These are phyloP conservation scores for Warburgia ugandensis DNA, from an alignment of 164 flowering plant species.

Conservation along the genomic window DNA sequence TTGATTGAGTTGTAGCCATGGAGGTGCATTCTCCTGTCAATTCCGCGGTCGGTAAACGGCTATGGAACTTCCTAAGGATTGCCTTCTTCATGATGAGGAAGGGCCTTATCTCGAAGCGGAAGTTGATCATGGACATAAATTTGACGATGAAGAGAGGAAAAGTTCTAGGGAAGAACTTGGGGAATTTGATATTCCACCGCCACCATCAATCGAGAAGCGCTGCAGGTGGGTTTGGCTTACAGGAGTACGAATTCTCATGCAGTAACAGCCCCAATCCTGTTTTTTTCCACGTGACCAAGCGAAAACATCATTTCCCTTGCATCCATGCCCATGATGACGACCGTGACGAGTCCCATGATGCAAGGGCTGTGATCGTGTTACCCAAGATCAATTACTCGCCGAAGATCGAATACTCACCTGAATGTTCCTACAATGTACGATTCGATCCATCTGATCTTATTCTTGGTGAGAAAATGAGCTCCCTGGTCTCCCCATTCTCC, in stretches of 20 bases:
- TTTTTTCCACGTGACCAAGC: constrained; percentile 40
- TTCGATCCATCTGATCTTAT: constrained; percentile 11
- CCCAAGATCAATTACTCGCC: no score
- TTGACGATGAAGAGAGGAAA: constrained; percentile 48
- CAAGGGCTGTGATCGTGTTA: constrained; percentile 18
- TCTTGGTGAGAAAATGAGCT: constrained; percentile 25
- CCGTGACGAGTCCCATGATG: constrained; percentile 12
- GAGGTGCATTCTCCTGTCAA: constrained; percentile 26
- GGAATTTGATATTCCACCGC: constrained; percentile 27
- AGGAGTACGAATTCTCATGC: constrained; percentile 54
- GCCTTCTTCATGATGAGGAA: constrained; percentile 45
- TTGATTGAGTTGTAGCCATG: constrained; percentile 5
- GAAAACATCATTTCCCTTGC: constrained; percentile 43
- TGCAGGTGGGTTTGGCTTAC: constrained; percentile 27
- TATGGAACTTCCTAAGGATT: constrained; percentile 43
- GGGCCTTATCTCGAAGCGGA: constrained; percentile 40
- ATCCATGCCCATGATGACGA: constrained; percentile 24
- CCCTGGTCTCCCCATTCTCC: constrained; percentile 30
- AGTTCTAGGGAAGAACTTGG: constrained; percentile 26
- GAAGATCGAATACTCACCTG: constrained; percentile 28
- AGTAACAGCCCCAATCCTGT: constrained; percentile 51
- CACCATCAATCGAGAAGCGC: constrained; percentile 13
- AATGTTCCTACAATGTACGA: constrained; percentile 19
- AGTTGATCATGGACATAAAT: constrained; percentile 43
- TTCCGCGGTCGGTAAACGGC: constrained; percentile 31